Conservation (phyloP, 1,284 basidiomycete species). For the Cystobasidium slooffiae region DNA sequence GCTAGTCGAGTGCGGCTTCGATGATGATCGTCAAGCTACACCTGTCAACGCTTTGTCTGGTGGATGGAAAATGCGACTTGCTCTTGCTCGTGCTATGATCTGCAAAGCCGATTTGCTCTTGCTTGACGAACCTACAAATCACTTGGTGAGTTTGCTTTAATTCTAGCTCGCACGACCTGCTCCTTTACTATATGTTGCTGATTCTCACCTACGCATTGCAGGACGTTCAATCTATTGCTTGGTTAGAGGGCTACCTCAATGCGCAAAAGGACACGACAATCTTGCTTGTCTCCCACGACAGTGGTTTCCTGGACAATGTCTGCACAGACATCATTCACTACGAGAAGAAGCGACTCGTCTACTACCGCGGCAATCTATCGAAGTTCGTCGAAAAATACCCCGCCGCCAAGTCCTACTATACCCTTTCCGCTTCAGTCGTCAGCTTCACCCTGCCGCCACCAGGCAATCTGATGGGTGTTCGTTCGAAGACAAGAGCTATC, state of each 20-base stretch:
- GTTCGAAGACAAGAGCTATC: slow-evolving; percentile 95
- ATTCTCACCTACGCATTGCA: neutral
- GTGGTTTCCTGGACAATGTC: slow-evolving; percentile 94
- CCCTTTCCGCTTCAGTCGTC: slow-evolving; percentile 89
- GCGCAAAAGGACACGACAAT: slow-evolving; percentile 83
- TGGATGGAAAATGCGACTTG: slow-evolving; percentile 93
- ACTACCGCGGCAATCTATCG: slow-evolving; percentile 90
- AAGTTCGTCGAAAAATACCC: slow-evolving; percentile 87
- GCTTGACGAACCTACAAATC: slow-evolving; percentile 84
- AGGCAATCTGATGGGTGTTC: slow-evolving; percentile 94
- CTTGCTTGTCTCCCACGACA: slow-evolving; percentile 96
- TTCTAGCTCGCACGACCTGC: slow-evolving; percentile 55
- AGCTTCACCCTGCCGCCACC: slow-evolving; percentile 97
- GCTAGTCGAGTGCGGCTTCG: slow-evolving; percentile 86
- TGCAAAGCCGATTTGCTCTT: slow-evolving; percentile 93
- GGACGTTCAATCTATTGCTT: slow-evolving; percentile 85
- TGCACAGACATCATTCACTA: slow-evolving; percentile 99
- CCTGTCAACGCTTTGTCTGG: slow-evolving; percentile 89
- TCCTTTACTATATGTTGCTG: slow-evolving; percentile 42
- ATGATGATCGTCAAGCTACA: slow-evolving; percentile 81
- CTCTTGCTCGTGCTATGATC: slow-evolving; percentile 93
- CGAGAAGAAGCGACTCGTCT: slow-evolving; percentile 89
- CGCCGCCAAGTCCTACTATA: slow-evolving; percentile 96
- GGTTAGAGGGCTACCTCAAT: slow-evolving; percentile 89
- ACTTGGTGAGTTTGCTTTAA: slow-evolving; percentile 61